These are phyloP conservation scores for Cercophora newfieldiana DNA, from an alignment of 495 filamentous ascomycete species.

Conservation along the genomic window DNA sequence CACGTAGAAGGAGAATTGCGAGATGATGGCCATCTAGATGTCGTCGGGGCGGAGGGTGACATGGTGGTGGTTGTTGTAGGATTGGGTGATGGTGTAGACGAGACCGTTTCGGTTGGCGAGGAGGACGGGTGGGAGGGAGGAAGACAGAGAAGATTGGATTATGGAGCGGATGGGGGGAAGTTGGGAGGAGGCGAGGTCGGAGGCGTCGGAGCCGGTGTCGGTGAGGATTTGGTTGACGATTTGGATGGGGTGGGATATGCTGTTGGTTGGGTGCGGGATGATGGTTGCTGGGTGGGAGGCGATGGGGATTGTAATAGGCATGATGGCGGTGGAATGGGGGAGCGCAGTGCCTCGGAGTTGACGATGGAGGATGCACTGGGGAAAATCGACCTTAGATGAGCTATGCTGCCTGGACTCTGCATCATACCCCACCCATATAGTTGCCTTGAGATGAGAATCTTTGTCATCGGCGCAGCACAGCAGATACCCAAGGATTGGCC, in stretches of 20 bases:
- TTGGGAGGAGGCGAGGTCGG: no score
- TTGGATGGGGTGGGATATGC: not conserved
- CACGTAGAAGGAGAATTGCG: conserved; percentile 53
- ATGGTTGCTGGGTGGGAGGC: not conserved
- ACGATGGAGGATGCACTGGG: no score
- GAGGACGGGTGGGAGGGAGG: not conserved
- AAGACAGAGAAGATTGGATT: not conserved
- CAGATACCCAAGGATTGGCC: no score
- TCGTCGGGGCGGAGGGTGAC: conserved; percentile 59
- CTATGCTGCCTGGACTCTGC: no score
- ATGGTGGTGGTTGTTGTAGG: conserved; percentile 54
- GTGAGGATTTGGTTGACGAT: not conserved
- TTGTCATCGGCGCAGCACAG: no score
- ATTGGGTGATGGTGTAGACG: conserved; percentile 46
- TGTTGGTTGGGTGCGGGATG: not conserved
- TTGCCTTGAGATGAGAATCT: no score
- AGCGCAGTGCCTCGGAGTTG: no score
- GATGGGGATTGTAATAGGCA: not conserved
- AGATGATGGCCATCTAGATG: conserved; percentile 58
- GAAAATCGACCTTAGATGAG: no score
- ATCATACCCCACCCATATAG: no score
- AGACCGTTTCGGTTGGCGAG: conserved; percentile 46
- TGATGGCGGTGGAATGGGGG: not conserved
- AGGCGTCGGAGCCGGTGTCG: no score
- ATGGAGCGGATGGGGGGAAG: not conserved